Evolutionary conservation across 1,284 basidiomycete genomes (phyloP).

Genomic region (Pisolithus thermaeus): DNA sequence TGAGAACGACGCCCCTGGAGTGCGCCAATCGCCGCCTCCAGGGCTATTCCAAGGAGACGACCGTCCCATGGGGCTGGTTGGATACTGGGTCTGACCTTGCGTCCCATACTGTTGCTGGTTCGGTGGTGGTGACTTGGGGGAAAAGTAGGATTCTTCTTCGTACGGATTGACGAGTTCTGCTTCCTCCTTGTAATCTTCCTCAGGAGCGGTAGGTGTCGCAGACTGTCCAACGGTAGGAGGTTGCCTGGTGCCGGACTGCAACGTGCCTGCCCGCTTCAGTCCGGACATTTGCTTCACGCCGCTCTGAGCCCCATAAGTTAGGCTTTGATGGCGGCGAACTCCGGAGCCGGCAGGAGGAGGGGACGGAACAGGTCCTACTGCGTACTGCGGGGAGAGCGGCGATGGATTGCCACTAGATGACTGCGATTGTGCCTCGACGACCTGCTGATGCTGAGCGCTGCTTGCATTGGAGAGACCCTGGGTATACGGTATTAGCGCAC

Average conservation of each 20-base stretch:
- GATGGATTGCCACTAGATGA: constrained; percentile 38
- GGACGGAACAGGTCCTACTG: constrained; percentile 49
- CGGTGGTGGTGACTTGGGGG: constrained; percentile 23
- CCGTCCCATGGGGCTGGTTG: constrained; percentile 57
- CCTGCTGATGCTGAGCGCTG: constrained; percentile 43
- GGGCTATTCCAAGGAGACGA: constrained; percentile 59
- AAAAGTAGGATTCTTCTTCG: constrained; percentile 55
- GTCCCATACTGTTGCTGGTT: constrained; percentile 24
- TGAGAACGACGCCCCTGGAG: constrained; percentile 32
- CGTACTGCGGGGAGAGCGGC: constrained; percentile 59
- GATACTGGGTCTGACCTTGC: constrained; percentile 37
- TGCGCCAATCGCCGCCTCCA: constrained; percentile 56
- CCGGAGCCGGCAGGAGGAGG: constrained; percentile 62
- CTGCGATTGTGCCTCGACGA: constrained; percentile 42
- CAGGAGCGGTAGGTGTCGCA: constrained; percentile 41
- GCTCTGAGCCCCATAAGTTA: constrained; percentile 61
- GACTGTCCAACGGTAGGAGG: constrained; percentile 31
- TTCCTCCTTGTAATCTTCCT: constrained; percentile 54
- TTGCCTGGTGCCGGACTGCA: constrained; percentile 40
- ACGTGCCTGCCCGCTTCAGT: constrained; percentile 69
- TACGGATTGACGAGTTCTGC: constrained; percentile 43
- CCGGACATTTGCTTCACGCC: constrained; percentile 45
- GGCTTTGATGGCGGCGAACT: constrained; percentile 71
- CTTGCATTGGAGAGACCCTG: constrained; percentile 29
- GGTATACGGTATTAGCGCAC: constrained; percentile 3